These are phyloP conservation scores for Primulina eburnea DNA, from an alignment of 257 asterid species.

Conservation along the genomic window DNA sequence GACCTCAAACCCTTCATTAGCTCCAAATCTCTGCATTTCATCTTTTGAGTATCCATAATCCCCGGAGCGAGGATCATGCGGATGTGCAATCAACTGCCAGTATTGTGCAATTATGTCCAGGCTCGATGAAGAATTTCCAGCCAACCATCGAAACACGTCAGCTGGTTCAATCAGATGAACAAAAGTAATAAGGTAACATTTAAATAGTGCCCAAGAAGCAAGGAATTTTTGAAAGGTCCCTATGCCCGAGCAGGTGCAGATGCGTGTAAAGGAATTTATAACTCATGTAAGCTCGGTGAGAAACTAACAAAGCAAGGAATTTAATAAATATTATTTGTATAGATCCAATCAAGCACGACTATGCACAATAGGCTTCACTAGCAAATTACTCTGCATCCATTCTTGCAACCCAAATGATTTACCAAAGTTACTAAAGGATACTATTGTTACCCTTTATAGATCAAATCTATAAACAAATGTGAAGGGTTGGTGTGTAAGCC, in stretches of 20 bases:
- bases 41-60: slow-evolving; percentile 76
- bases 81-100: slow-evolving; percentile 71
- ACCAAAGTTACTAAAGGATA: background rate
- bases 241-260: background rate
- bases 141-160: slow-evolving; percentile 86
- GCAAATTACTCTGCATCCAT: background rate
- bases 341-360: background rate
- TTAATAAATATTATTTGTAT: too few relatives aligned
- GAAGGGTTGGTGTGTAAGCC: background rate
- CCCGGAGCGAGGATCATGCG: slow-evolving; percentile 70
- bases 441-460: background rate
- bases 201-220: background rate
- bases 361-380: background rate
- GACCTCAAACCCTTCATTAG: slow-evolving; percentile 59
- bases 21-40: slow-evolving; percentile 71
- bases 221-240: background rate
- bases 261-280: slow-evolving; percentile 2
- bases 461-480: too few relatives aligned
- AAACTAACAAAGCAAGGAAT: background rate
- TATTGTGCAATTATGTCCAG: slow-evolving; percentile 83
- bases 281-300: background rate
- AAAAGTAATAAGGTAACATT: background rate
- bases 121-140: slow-evolving; percentile 70
- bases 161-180: slow-evolving; percentile 42
- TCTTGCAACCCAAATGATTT: background rate